A percentile compares a stretch with the other conserved stretches of the same genome.
Evolutionary conservation across 345 rosid species (phyloP).

Genomic region (Ricinus communis): DNA sequence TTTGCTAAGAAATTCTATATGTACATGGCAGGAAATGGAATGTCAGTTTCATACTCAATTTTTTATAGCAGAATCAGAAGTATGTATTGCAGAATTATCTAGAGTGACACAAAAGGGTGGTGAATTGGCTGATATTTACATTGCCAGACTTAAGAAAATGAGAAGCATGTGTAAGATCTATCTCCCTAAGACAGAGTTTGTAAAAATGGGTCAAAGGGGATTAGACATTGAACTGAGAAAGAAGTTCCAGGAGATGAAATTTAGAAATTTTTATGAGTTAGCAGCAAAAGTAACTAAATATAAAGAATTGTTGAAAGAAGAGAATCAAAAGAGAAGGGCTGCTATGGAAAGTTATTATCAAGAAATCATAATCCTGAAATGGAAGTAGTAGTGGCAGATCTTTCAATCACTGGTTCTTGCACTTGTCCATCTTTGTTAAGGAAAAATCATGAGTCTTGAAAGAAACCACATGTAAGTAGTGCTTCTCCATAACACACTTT

Average conservation of each 20-base stretch:
- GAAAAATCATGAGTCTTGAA: neutral
- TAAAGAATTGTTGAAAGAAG: neutral
- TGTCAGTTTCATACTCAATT: too few species aligned
- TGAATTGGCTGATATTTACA: too few species aligned
- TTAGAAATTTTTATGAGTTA: too few species aligned
- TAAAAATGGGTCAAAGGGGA: too few species aligned
- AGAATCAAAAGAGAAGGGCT: too few species aligned
- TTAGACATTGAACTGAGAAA: too few species aligned
- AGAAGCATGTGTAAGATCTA: too few species aligned
- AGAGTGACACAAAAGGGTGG: neutral
- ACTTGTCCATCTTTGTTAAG: neutral
- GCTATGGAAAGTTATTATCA: neutral
- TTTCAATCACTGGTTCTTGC: neutral
- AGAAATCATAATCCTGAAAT: neutral
- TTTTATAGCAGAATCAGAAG: neutral
- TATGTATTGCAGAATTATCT: neutral
- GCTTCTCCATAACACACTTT: neutral
- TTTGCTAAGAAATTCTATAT: neutral
- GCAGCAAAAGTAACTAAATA: neutral
- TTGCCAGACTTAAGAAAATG: too few species aligned
- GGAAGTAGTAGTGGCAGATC: neutral
- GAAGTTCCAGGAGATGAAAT: neutral
- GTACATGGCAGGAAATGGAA: neutral
- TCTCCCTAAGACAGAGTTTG: too few species aligned
- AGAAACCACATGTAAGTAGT: neutral